These are phyloP conservation scores for Hypocrella siamensis DNA, from an alignment of 2,329 filamentous ascomycete species.

Conservation along the genomic window DNA sequence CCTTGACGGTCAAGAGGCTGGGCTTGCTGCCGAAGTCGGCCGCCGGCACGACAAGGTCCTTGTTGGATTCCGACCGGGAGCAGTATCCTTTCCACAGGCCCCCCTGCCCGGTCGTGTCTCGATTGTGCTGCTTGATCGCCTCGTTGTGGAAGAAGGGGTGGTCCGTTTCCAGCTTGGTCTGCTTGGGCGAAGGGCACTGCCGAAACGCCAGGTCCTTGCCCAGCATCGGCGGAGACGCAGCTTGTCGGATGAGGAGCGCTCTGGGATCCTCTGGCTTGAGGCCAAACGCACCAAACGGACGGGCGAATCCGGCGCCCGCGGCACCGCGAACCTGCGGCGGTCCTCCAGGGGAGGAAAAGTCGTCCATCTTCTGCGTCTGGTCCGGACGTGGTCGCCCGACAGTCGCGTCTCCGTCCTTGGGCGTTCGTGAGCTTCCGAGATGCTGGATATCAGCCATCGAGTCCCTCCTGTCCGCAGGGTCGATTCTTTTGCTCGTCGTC, in stretches of 20 bases:
- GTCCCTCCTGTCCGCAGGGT: constrained; percentile 11
- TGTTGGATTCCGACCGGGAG: constrained; percentile 23
- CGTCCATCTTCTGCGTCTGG: constrained; percentile 4
- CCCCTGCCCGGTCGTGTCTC: constrained; percentile 38
- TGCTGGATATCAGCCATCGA: constrained; percentile 10
- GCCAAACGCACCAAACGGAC: constrained; percentile 26
- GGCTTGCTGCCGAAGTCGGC: too few relatives aligned
- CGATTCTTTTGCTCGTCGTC: constrained; percentile 20
- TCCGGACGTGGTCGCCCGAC: constrained; percentile 1
- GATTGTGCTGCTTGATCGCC: constrained; percentile 30
- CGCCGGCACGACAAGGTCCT: constrained; percentile 22
- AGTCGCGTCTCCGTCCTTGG: constrained; percentile 5
- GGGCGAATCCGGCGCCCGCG: constrained; percentile 16
- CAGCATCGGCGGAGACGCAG: constrained; percentile 69
- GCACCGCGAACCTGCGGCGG: constrained; percentile 1
- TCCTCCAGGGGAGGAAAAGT: not conserved
- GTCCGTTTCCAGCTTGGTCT: constrained; percentile 69
- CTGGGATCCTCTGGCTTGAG: constrained; percentile 21
- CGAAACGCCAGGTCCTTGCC: constrained; percentile 70
- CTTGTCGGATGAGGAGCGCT: constrained; percentile 31
- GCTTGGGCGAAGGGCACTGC: constrained; percentile 66
- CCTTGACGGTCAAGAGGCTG: too few relatives aligned
- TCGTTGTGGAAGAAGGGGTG: constrained; percentile 40
- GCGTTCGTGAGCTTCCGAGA: constrained; percentile 11
- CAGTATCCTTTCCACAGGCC: constrained; percentile 72